A percentile compares a stretch with the other conserved stretches of the same genome.
Conservation (phyloP, 148 eudicot species). For the Silene latifolia region DNA sequence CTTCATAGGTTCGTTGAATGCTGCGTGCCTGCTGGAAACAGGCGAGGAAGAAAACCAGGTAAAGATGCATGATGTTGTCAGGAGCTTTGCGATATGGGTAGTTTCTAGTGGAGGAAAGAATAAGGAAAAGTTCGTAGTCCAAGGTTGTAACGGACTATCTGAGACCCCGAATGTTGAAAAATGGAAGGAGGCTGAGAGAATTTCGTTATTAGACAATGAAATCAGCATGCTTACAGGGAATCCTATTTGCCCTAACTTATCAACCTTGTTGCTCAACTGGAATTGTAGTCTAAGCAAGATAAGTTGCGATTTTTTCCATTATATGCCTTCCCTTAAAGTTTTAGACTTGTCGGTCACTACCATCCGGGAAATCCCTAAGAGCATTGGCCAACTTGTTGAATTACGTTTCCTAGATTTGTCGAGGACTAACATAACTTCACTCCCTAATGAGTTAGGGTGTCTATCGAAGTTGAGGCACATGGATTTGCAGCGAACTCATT, state of each 20-base stretch:
- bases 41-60: slow-evolving; percentile 30
- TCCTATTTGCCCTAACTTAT: slow-evolving; percentile 20
- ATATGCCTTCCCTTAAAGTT: slow-evolving; percentile 21
- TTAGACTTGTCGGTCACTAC: slow-evolving; percentile 25
- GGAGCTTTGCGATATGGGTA: slow-evolving; percentile 39
- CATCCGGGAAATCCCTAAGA: slow-evolving; percentile 19
- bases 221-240: background rate
- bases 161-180: slow-evolving; percentile 17
- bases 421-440: slow-evolving; percentile 26
- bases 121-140: slow-evolving; percentile 13
- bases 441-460: slow-evolving; percentile 19
- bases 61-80: slow-evolving; percentile 45
- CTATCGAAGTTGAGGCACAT: slow-evolving; percentile 27
- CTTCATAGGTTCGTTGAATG: slow-evolving; percentile 34
- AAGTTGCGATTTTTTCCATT: slow-evolving; percentile 11
- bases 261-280: slow-evolving; percentile 26
- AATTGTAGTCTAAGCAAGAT: slow-evolving; percentile 19
- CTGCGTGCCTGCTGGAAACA: slow-evolving; percentile 29
- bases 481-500: slow-evolving; percentile 30
- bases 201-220: slow-evolving; percentile 23
- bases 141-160: slow-evolving; percentile 18
- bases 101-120: slow-evolving; percentile 15
- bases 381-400: slow-evolving; percentile 20
- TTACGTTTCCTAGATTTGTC: slow-evolving; percentile 26
- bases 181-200: slow-evolving; percentile 24